Evolutionary conservation across 148 eudicot genomes (phyloP), one percentile per base, ranked within the genome.

Genomic region (Cornus florida): DNA sequence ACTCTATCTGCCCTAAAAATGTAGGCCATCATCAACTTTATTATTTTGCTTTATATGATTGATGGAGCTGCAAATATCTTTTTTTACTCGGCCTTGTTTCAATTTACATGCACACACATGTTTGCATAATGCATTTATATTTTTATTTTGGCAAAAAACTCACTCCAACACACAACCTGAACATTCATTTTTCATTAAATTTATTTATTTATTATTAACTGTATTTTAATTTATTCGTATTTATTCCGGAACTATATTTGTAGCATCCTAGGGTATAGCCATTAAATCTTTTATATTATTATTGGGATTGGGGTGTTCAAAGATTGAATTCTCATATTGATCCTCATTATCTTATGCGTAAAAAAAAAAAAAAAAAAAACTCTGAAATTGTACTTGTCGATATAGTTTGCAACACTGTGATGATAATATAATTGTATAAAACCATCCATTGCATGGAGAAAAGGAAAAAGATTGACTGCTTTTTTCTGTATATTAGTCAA

Each of bases 401-500:
- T 35, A 19, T 11, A 31, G 14, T 24, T 67, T 67, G 70, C 11
- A 17, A 67, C 2, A 12, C 33, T 31, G 17, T 62, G 66, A 62
- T 28, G 65, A 73, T 35, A 59, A 74, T 35, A 10, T 31, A 35
- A 20, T 32, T 7, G 9, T 59, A 74, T 32, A 33, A 74, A 7
- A 57, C 7, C 76, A 62, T 43, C 77, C 77, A 68, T 32, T 68
- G 62, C 33, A 22, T 4, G 28, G 32, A 60, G 6, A 38, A 75
- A 75, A 33, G 68, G 50, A 75, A 33, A 32, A 57, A 32, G 12
- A 74, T 74, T 59, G 77, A 73, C 24, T 59, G 77, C 68, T 59
- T 74, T 74, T 74, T 74, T 31, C 22, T 16, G 17, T 69, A 4
- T 74, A 20, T 60, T 16, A 74, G 66, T n/a, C 28, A 35, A 38